A percentile compares a stretch with the other conserved stretches of the same genome.
These are phyloP conservation scores for Teratosphaeria nubilosa DNA, from an alignment of 2,329 filamentous ascomycete species.

Conservation along the genomic window DNA sequence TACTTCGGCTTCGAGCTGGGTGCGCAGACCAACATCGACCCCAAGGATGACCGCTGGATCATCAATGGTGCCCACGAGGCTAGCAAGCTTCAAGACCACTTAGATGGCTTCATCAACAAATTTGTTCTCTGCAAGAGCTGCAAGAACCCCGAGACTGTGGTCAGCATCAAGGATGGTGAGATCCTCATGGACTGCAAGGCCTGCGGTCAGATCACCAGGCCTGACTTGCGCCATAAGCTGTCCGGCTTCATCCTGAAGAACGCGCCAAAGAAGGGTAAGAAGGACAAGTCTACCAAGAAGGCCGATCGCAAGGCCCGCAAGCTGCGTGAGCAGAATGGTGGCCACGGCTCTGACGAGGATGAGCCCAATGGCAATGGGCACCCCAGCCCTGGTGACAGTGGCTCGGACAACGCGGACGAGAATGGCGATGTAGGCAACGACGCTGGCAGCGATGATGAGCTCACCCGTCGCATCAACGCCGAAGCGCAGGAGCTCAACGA, in stretches of 20 bases:
- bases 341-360: slow-evolving; percentile 35
- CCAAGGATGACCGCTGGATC: slow-evolving; percentile 97
- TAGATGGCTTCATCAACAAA: slow-evolving; percentile 96
- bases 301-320: slow-evolving; percentile 77
- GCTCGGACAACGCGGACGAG: slow-evolving; percentile 53
- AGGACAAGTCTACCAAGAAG: slow-evolving; percentile 92
- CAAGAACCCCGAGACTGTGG: slow-evolving; percentile 98
- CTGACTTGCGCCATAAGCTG: slow-evolving; percentile 88
- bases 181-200: slow-evolving; percentile 98
- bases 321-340: slow-evolving; percentile 47
- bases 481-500: slow-evolving; percentile 63
- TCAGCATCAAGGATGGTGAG: slow-evolving; percentile 84
- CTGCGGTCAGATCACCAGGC: slow-evolving; percentile 84
- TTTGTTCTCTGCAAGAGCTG: slow-evolving; percentile 99
- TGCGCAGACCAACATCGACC: slow-evolving; percentile 96
- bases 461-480: slow-evolving; percentile 63
- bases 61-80: slow-evolving; percentile 98
- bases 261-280: slow-evolving; percentile 85
- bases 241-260: slow-evolving; percentile 97
- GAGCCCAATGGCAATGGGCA: slow-evolving; percentile 49
- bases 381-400: slow-evolving; percentile 56
- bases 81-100: slow-evolving; percentile 90
- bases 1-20: slow-evolving; percentile 99
- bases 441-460: slow-evolving; percentile 81
- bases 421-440: slow-evolving; percentile 58